Conservation (phyloP, 495 filamentous ascomycete species). For the Acidiella bohemica region DNA sequence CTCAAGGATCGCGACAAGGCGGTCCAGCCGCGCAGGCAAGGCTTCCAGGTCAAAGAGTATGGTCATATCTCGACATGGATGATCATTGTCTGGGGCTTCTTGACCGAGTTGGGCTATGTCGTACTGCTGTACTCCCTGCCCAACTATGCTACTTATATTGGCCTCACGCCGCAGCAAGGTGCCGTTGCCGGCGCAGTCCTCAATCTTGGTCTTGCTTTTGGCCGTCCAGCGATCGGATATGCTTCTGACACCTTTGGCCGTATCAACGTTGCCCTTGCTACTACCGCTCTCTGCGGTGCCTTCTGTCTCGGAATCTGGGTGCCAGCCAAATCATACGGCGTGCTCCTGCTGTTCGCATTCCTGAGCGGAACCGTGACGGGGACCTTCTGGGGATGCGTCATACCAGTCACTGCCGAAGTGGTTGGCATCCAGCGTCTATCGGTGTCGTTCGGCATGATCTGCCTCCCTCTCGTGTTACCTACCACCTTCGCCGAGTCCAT, state of each 20-base stretch:
- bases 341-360: constrained; percentile 21
- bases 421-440: no score
- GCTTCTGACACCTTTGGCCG: constrained; percentile 51
- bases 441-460: no score
- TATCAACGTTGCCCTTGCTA: constrained; percentile 48
- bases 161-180: constrained; percentile 51
- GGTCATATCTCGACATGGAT: constrained; percentile 28
- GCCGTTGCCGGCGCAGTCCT: constrained; percentile 57
- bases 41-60: constrained; percentile 38
- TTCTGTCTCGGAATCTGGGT: constrained; percentile 56
- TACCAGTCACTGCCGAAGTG: constrained; percentile 62
- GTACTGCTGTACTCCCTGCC: constrained; percentile 32
- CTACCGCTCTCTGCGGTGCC: constrained; percentile 46
- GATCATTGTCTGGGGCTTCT: constrained; percentile 52
- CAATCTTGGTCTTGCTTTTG: constrained; percentile 50
- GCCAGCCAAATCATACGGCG: constrained; percentile 46
- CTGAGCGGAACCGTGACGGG: constrained; percentile 49
- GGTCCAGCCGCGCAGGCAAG: constrained; percentile 30
- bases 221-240: constrained; percentile 54
- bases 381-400: constrained; percentile 55
- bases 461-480: no score
- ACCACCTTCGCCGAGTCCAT: no score
- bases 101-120: constrained; percentile 58
- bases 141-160: constrained; percentile 43
- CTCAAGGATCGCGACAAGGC: constrained; percentile 52